Base-by-base conservation (phyloP, 2,329 filamentous ascomycete species). In the Xylaria polymorpha region DNA sequence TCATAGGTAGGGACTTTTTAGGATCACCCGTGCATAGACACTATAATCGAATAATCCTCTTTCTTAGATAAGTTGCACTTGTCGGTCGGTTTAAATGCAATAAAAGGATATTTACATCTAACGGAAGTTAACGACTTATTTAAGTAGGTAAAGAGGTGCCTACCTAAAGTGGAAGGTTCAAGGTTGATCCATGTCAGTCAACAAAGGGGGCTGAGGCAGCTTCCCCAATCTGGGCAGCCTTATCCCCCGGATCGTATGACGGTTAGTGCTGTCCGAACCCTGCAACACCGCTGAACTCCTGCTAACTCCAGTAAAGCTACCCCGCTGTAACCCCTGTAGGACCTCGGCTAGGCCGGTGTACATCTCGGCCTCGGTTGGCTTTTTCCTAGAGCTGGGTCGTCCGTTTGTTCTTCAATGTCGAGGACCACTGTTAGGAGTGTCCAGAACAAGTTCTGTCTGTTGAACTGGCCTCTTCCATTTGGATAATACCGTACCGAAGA, bases 201-300 rank as follows among this genome's bases (percentile, higher is more conserved):
- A 18, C 4, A 20, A 32, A 51, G n/a, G 32, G 51, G 18, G 51
- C 6, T 35, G 9, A 50, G 48, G 48, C 15, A 67, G 10, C 51
- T 62, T 62, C 44, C 51, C 58, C 51, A 57, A 56, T 1, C 53
- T 58, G 14, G 25, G 25, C 29, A 48, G 39, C 29, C 56, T 51
- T 53, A 56, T 66, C 37, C 64, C 65, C 67, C 60, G 35, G 64
- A 69, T 70, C 67, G 64, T 61, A 70, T 64, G 67, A 63, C 39
- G 56, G 37, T 59, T 64, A 64, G 66, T 37, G 53, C 55, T 63
- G 20, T 41, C 22, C 4, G 6, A 48, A 12, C n/a, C 64, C n/a
- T 22, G 62, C 37, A 69, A 46, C 37, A 55, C 35, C 48, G 43
- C 64, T 66, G 20, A 50, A 56, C 44, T 53, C 39, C 32, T 61